A percentile compares a stretch with the other conserved stretches of the same genome.
Conservation (phyloP, 2,329 filamentous ascomycete genomes). For the Pestalotiopsis sp. region DNA sequence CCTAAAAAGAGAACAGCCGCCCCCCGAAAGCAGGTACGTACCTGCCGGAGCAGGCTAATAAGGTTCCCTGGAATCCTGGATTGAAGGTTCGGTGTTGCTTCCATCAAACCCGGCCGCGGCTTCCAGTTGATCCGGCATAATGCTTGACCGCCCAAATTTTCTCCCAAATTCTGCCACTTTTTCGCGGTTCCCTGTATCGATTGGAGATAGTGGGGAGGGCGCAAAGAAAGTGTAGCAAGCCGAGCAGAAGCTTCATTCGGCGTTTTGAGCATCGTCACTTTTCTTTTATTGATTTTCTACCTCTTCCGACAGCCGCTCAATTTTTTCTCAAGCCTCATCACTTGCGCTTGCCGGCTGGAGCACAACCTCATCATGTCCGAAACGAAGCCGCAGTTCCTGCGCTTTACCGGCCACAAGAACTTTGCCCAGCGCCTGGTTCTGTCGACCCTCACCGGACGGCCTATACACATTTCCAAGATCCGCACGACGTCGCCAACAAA, state of each 20-base stretch:
- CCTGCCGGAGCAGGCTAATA: neutral
- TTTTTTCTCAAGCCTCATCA: neutral
- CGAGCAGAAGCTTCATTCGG: neutral
- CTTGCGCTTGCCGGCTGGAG: neutral
- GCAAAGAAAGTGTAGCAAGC: neutral
- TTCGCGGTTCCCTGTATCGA: slow-evolving; percentile 8
- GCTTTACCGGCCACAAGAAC: slow-evolving; percentile 81
- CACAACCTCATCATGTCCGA: slow-evolving; percentile 24
- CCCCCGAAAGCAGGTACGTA: neutral
- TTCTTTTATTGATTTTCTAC: neutral
- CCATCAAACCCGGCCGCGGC: neutral
- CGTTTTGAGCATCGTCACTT: neutral
- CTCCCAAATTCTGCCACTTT: slow-evolving; percentile 18
- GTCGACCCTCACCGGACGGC: slow-evolving; percentile 84
- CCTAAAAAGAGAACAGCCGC: neutral
- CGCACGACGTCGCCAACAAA: slow-evolving; percentile 81
- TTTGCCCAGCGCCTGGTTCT: slow-evolving; percentile 84
- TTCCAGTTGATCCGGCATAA: neutral
- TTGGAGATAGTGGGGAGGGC: slow-evolving; percentile 7
- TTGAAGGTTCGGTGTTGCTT: neutral
- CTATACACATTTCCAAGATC: slow-evolving; percentile 92
- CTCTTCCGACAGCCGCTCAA: neutral
- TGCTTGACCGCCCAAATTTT: slow-evolving; percentile 19
- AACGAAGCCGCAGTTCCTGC: slow-evolving; percentile 56
- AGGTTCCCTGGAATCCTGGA: neutral